Evolutionary conservation across 495 filamentous ascomycete species (phyloP).

Genomic region (Penicillium parvum): DNA sequence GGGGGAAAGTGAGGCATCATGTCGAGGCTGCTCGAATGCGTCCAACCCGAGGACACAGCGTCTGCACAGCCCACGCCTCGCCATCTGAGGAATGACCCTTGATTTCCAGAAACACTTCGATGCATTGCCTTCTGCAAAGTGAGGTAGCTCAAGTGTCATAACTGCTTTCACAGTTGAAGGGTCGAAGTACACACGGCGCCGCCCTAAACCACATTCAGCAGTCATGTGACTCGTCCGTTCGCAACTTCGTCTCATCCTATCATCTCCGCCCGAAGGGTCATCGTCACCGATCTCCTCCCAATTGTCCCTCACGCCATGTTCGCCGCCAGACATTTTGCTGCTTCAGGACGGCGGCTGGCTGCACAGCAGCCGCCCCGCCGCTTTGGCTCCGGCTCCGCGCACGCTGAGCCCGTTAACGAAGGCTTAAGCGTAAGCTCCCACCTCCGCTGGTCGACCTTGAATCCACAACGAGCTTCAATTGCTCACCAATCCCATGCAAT

Average conservation of each 20-base stretch:
- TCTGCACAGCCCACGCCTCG: not conserved
- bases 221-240: conserved; percentile 24
- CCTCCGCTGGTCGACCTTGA: conserved; percentile 15
- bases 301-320: conserved; percentile 41
- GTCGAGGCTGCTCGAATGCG: conserved; percentile 1
- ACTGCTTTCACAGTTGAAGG: not conserved
- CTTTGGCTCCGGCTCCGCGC: conserved; percentile 41
- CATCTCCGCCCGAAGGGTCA: conserved; percentile 26
- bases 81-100: conserved; percentile 7
- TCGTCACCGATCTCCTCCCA: conserved; percentile 27
- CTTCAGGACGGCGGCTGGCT: conserved; percentile 39
- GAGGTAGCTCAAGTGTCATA: not conserved
- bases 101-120: not conserved
- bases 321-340: conserved; percentile 41
- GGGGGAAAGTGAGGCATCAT: conserved; percentile 8
- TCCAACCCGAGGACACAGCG: conserved; percentile 1
- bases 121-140: not conserved
- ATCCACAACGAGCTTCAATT: conserved; percentile 5
- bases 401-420: conserved; percentile 56
- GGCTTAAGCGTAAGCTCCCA: conserved; percentile 56
- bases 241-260: conserved; percentile 27
- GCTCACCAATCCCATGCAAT: conserved; percentile 8
- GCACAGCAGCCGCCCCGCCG: conserved; percentile 42
- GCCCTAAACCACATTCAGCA: conserved; percentile 17
- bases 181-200: not conserved